Percentiles rank a stretch among this genome's conserved stretches.
Evolutionary conservation across 257 asterid genomes (phyloP).

Genomic region (Solanum bukasovii): DNA sequence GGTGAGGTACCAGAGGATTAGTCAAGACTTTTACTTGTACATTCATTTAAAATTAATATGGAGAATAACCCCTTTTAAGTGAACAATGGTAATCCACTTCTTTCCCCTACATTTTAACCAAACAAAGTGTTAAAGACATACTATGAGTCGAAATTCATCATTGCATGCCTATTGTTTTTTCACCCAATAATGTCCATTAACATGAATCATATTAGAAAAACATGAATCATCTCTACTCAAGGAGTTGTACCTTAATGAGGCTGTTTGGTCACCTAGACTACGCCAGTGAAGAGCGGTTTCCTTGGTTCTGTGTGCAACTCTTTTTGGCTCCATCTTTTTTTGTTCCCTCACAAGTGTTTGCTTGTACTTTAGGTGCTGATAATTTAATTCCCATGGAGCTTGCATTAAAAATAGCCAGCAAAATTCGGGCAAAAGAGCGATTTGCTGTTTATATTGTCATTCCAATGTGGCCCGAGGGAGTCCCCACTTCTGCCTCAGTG

Average conservation of each 20-base stretch:
- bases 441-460: conserved; percentile 69
- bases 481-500: conserved; percentile 71
- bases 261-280: background rate
- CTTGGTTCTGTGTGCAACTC: background rate
- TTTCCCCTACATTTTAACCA: background rate
- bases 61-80: background rate
- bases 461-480: conserved; percentile 99
- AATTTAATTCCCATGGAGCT: conserved; percentile 87
- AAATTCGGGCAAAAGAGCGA: conserved; percentile 70
- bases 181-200: background rate
- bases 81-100: background rate
- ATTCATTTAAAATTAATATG: background rate
- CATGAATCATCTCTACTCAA: background rate
- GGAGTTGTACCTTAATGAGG: background rate
- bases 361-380: conserved; percentile 61
- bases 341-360: background rate
- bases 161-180: background rate
- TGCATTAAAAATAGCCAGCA: conserved; percentile 76
- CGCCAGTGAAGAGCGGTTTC: background rate
- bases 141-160: background rate
- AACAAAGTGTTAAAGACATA: background rate
- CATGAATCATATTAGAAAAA: background rate
- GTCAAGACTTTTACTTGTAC: background rate
- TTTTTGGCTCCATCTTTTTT: background rate
- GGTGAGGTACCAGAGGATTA: background rate